Evolutionary conservation across 805 yeast species (phyloP), one percentile per base, ranked within the genome.

Genomic region (Blastobotrys muscicola): DNA sequence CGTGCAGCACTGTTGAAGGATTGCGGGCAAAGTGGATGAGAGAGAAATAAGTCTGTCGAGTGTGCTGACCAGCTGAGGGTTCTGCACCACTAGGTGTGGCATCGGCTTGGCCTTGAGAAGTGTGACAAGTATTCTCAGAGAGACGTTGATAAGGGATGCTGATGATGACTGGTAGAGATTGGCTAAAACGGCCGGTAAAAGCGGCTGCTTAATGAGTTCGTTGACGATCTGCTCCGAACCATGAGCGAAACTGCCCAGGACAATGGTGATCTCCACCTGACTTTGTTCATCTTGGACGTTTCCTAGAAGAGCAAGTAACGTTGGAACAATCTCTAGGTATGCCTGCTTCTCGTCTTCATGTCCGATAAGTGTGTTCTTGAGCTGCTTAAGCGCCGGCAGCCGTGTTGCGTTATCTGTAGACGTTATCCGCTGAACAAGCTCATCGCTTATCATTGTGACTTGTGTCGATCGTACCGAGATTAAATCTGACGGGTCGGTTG

Each of bases 331-430:
- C 10, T 46, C 48, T 10, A 57, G 48, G 35, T 51, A 54, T 15
- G 39, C 44, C 14, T 49, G 48, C 45, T 61, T 61, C 40, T 55
- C 53, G 31, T 58, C 65, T 29, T 53, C 50, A 40, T 61, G 66
- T 20, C 66, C 66, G 33, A 61, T 61, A 29, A 62, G 47, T 11
- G 51, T 42, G 46, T 59, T 59, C 39, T 61, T 61, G 33, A 61
- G 47, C 8, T 44, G 38, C 33, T 52, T 40, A 16, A 62, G 45
- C 10, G 53, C 56, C 6, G 31, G 31, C 13, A 53, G 31, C 43
- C 47, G 57, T 10, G n/a, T 34, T 15, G 23, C 14, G 6, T 34
- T 20, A 4, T 6, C 26, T 20, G 26, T 6, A 20, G 26, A 20
- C 26, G 26, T 20, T 20, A 20, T 20, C 26, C 14, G 36, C 45